A percentile compares a stretch with the other conserved stretches of the same genome.
These are phyloP conservation scores for Ceratobasidium sp. DNA, from an alignment of 1,284 basidiomycete genomes.

Conservation along the genomic window DNA sequence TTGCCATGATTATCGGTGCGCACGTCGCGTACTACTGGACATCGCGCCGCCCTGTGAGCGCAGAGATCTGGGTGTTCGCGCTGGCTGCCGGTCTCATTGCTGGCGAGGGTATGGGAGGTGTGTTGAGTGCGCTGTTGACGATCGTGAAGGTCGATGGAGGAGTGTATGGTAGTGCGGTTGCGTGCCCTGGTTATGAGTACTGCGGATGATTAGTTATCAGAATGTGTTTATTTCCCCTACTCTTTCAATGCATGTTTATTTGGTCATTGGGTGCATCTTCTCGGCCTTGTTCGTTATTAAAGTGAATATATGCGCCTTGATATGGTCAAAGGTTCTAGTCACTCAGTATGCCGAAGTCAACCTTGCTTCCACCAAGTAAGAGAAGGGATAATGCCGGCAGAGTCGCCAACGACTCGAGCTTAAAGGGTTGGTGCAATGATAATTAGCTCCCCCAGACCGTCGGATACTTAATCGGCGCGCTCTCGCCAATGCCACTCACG, in stretches of 20 bases:
- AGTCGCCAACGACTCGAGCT: too few relatives aligned
- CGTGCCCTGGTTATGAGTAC: slow-evolving; percentile 48
- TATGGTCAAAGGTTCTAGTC: too few relatives aligned
- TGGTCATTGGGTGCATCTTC: too few relatives aligned
- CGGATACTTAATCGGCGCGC: too few relatives aligned
- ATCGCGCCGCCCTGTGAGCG: slow-evolving; percentile 54
- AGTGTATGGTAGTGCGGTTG: slow-evolving; percentile 48
- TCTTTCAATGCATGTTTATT: not conserved
- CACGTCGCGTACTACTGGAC: slow-evolving; percentile 62
- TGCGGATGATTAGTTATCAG: slow-evolving; percentile 45
- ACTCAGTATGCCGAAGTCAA: too few relatives aligned
- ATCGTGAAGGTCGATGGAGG: slow-evolving; percentile 43
- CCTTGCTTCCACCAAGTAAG: too few relatives aligned
- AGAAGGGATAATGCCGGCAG: too few relatives aligned
- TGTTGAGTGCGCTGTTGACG: slow-evolving; percentile 54
- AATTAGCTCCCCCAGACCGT: too few relatives aligned
- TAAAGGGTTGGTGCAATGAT: too few relatives aligned
- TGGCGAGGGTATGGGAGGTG: slow-evolving; percentile 59
- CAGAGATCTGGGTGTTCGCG: slow-evolving; percentile 55
- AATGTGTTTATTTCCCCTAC: slow-evolving; percentile 10
- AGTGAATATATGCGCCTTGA: too few relatives aligned
- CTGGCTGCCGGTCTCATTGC: slow-evolving; percentile 58
- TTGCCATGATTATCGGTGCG: slow-evolving; percentile 64
- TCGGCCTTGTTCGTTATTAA: too few relatives aligned
- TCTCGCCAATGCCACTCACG: too few relatives aligned